Evolutionary conservation across 371 early-diverging fungal genomes (phyloP).

Genomic region (Capillidium rhysosporum): DNA sequence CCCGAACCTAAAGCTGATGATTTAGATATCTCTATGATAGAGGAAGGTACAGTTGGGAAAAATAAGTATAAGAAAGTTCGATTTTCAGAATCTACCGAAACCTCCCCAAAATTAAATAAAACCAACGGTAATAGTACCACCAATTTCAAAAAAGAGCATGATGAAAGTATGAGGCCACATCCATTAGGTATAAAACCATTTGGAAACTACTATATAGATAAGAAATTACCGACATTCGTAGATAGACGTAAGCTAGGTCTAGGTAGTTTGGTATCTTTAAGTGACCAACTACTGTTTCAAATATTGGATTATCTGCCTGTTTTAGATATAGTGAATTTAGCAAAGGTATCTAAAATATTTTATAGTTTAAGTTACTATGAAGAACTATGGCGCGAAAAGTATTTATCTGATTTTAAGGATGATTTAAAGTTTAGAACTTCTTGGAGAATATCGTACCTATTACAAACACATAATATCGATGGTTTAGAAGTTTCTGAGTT

Average conservation of each 20-base stretch:
- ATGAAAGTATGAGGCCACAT: constrained; percentile 10
- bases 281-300: constrained; percentile 23
- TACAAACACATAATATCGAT: constrained; percentile 2
- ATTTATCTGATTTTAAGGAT: constrained; percentile 20
- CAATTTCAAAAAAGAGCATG: neutral
- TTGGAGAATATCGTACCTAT: constrained; percentile 26
- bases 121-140: neutral
- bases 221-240: constrained; percentile 8
- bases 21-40: no score
- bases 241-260: constrained; percentile 18
- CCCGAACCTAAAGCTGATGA: no score
- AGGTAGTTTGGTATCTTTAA: constrained; percentile 18
- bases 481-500: neutral
- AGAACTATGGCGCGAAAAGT: constrained; percentile 27
- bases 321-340: constrained; percentile 16
- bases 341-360: constrained; percentile 16
- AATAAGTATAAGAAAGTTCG: no score
- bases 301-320: constrained; percentile 14
- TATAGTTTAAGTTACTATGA: constrained; percentile 25
- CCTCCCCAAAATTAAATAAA: neutral
- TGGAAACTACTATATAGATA: constrained; percentile 29
- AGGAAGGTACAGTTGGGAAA: no score
- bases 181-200: constrained; percentile 35
- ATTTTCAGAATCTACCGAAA: neutral
- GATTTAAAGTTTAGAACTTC: constrained; percentile 21